Percentiles rank a stretch among this genome's conserved stretches.
Evolutionary conservation across 2,329 filamentous ascomycete genomes (phyloP).

Genomic region (Rachicladosporium sp.): DNA sequence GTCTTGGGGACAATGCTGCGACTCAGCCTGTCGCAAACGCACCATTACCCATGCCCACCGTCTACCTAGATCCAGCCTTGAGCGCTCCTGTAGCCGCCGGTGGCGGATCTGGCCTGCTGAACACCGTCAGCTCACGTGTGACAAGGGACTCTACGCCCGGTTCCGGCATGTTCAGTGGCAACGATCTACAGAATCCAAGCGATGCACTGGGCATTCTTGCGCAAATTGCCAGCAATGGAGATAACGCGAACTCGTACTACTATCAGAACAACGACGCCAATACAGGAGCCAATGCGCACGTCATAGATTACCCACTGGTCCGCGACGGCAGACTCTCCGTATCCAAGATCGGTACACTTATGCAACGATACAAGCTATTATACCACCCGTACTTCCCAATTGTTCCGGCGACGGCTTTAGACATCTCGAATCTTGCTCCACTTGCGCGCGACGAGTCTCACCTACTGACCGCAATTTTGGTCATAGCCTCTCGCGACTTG

Average conservation of each 20-base stretch:
- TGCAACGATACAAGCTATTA: slow-evolving; percentile 48
- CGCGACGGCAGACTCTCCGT: slow-evolving; percentile 29
- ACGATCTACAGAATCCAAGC: slow-evolving; percentile 36
- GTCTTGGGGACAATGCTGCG: too few relatives aligned
- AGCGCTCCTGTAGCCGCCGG: slow-evolving; percentile 1
- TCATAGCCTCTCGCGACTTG: slow-evolving; percentile 61
- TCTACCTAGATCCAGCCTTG: background rate
- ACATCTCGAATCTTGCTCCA: slow-evolving; percentile 39
- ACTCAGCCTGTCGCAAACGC: too few relatives aligned
- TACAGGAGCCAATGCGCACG: slow-evolving; percentile 12
- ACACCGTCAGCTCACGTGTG: slow-evolving; percentile 2
- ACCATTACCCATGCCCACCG: too few relatives aligned
- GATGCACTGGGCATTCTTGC: slow-evolving; percentile 38
- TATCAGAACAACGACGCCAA: slow-evolving; percentile 14
- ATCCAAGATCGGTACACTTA: slow-evolving; percentile 39
- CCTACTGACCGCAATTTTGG: slow-evolving; percentile 56
- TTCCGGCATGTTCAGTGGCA: slow-evolving; percentile 10
- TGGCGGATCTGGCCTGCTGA: slow-evolving; percentile 1
- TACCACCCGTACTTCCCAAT: slow-evolving; percentile 62
- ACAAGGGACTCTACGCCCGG: slow-evolving; percentile 20
- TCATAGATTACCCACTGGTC: slow-evolving; percentile 31
- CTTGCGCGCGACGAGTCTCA: slow-evolving; percentile 52
- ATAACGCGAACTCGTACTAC: slow-evolving; percentile 10
- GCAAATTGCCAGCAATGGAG: slow-evolving; percentile 29
- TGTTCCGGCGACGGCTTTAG: slow-evolving; percentile 48